Conservation (phyloP, 768 basidiomycete genomes). For the Pholiota conissans region DNA sequence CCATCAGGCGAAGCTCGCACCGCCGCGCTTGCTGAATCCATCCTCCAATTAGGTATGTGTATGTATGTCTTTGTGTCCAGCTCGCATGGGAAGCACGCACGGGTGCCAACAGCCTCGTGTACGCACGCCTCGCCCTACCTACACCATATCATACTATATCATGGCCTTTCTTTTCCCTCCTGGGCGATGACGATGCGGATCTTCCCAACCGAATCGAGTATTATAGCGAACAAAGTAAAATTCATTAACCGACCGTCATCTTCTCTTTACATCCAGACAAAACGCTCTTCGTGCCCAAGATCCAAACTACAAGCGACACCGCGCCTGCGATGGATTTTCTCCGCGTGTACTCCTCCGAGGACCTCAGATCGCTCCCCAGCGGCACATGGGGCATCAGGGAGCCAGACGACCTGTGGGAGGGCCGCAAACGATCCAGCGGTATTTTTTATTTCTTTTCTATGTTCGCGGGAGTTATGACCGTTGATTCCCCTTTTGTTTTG, state of each 20-base stretch:
- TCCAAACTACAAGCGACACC: constrained; percentile 39
- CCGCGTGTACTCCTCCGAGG: constrained; percentile 55
- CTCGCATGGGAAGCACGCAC: background rate
- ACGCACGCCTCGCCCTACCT: background rate
- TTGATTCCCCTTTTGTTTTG: background rate
- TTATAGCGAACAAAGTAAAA: too few species aligned
- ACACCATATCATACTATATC: too few species aligned
- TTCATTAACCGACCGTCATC: background rate
- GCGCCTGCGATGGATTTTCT: constrained; percentile 67
- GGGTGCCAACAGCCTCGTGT: background rate
- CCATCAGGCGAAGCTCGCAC: constrained; percentile 71
- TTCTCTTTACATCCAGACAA: constrained; percentile 44
- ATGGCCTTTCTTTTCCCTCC: too few species aligned
- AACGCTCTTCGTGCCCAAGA: constrained; percentile 68
- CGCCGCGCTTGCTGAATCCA: constrained; percentile 42
- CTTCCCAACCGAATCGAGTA: too few species aligned
- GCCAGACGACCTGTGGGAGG: constrained; percentile 47
- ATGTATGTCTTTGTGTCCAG: background rate
- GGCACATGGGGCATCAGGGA: constrained; percentile 81
- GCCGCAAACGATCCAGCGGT: constrained; percentile 52
- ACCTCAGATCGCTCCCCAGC: constrained; percentile 54
- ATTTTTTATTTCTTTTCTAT: constrained; percentile 18
- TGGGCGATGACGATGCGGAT: too few species aligned
- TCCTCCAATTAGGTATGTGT: constrained; percentile 55
- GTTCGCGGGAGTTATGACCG: background rate